Base-by-base conservation (phyloP, 345 rosid genomes). In the Eucalyptus erythrocorys region DNA sequence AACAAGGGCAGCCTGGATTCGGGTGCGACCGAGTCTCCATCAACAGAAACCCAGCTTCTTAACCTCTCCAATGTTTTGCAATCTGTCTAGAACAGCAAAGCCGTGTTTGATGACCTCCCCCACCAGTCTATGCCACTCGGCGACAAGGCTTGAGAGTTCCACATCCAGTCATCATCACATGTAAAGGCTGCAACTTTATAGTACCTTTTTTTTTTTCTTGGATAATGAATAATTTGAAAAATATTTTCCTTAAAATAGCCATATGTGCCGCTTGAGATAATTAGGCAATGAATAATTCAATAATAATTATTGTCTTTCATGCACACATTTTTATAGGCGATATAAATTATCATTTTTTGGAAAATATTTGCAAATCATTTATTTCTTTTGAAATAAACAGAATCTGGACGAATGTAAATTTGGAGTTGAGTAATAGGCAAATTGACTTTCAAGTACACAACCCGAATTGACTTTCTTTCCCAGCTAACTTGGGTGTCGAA, bases 151-250 rank as follows among this genome's bases (percentile, higher is more conserved):
- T 1, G 71, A 61, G 34, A 2, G 64, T 57, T 57, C 2, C 64
- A 26, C 14, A 57, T 57, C 64, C 0, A 57, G n/a, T 27, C 66
- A 59, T 11, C n/a, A 59, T 59, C 66, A 59, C 66, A 5, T 0
- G 5, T 59, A 12, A 12, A 2, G 1, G 64, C 15, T 26, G 15
- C 64, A 27, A 57, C n/a, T 26, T 27, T 53, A 53, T 8, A 53
- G 26, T 0, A 19, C 2, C 4, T 1, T 3, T 53, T 4, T 21
- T 53, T 53, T 19, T 10, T 53, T 53, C 7, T 10, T 7, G 0
- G 3, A 21, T 3, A 3, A 53, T 53, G 8, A 8, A 53, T 8
- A 0, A 53, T 53, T 53, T 21, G 5, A 53, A 53, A 21, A 19
- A 53, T 19, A 21, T 19, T 19, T 53, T 21, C 26, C 5, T 53